Evolutionary conservation across 2,329 filamentous ascomycete genomes (phyloP), one percentile per base, ranked within the genome.

Genomic region (Incumbomyces delicatus): DNA sequence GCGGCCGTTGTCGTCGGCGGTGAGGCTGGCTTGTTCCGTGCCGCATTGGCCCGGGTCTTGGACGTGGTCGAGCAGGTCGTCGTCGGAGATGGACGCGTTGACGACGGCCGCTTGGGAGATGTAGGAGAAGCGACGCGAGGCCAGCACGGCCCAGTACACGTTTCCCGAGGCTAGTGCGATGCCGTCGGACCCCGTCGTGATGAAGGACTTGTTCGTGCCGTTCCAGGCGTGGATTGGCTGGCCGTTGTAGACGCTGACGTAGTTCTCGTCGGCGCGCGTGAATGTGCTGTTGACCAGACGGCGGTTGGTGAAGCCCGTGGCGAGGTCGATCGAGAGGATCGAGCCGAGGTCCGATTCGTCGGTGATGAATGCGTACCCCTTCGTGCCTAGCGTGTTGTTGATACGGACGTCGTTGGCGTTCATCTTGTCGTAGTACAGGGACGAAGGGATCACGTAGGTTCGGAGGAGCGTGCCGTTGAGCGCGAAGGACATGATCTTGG

Each of bases 401-500:
- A 70, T 62, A 14, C 66, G 61, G 33, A 70, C 53, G 48, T 70
- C 67, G 42, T 70, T 70, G 49, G 63, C 58, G 31, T 69, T 69
- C 48, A 62, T 64, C 22, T 57, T 55, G 37, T 66, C 54, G 16
- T 60, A 58, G 13, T 63, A 53, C 8, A 68, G 48, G 2, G 53
- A 44, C n/a, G 60, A 49, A 3, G 66, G 65, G 32, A 69, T 63
- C 3, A 60, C 39, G 42, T 68, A 68, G 4, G 64, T 68, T 2
- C 58, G 55, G 16, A 68, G 49, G n/a, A 59, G 55, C 38, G 59
- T 55, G 41, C 57, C 52, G 6, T 57, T 57, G 14, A 63, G 55
- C 29, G 67, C 61, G 57, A 70, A 70, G 18, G 60, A 61, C 62
- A 70, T 68, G 30, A 70, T 61, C 53, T 70, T 70, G 3, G 66